These are phyloP conservation scores for Rhodotorula graminis DNA, from an alignment of 768 basidiomycete genomes.

Conservation along the genomic window DNA sequence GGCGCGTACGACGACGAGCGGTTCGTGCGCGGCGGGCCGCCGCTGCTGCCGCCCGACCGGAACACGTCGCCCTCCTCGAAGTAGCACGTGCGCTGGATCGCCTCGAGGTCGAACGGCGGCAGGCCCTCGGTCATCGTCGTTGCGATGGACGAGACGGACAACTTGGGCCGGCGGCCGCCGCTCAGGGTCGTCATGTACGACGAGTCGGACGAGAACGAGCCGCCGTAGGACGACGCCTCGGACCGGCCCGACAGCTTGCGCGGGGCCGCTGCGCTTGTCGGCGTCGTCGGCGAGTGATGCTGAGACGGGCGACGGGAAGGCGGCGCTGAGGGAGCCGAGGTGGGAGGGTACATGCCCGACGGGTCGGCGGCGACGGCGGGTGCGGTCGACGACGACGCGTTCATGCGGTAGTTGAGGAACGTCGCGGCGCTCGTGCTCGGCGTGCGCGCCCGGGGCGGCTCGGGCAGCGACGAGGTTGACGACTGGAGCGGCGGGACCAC, in stretches of 20 bases:
- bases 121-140: background rate
- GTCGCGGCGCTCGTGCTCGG: constrained; percentile 3
- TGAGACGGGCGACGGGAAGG: background rate
- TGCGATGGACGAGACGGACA: constrained; percentile 2
- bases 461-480: background rate
- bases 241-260: constrained; percentile 8
- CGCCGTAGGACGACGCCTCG: constrained; percentile 8
- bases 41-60: background rate
- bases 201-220: constrained; percentile 8
- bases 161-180: constrained; percentile 1
- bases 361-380: background rate
- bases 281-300: background rate
- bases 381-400: background rate
- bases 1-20: constrained; percentile 18
- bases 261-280: background rate
- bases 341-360: background rate
- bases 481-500: background rate
- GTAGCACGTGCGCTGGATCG: background rate
- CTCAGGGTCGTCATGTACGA: background rate
- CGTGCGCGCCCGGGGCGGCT: background rate
- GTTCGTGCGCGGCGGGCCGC: background rate
- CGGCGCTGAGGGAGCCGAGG: background rate
- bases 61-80: constrained; percentile 1
- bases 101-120: constrained; percentile 16
- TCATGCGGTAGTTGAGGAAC: constrained; percentile 32